Conservation (phyloP, 2,329 filamentous ascomycete genomes). For the Fusarium anguioides region DNA sequence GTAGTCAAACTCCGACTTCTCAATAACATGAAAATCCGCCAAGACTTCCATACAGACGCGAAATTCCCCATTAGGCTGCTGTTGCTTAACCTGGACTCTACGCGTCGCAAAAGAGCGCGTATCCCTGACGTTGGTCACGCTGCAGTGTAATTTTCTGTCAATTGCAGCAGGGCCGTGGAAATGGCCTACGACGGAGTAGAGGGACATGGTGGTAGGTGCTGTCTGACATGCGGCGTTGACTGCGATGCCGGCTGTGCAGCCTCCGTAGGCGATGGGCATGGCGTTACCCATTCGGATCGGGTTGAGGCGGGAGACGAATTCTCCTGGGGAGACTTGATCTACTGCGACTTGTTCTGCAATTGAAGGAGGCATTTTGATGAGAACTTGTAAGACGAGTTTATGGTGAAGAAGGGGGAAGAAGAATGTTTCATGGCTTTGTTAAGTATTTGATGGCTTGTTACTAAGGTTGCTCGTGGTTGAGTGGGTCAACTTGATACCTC, state of each 20-base stretch:
- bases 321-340: conserved; percentile 32
- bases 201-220: conserved; percentile 50
- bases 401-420: not conserved
- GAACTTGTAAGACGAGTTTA: too few relatives aligned
- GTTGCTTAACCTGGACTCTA: conserved; percentile 58
- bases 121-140: conserved; percentile 53
- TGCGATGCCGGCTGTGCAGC: conserved; percentile 56
- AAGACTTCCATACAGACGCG: conserved; percentile 57
- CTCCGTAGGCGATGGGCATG: conserved; percentile 56
- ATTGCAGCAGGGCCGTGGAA: conserved; percentile 59
- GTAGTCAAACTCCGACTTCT: conserved; percentile 53
- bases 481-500: too few relatives aligned
- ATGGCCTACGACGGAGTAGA: conserved; percentile 60
- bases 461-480: too few relatives aligned
- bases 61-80: conserved; percentile 49
- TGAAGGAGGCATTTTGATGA: not conserved
- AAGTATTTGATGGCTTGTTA: too few relatives aligned
- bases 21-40: conserved; percentile 59
- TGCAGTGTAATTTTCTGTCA: conserved; percentile 52
- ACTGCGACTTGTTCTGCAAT: conserved; percentile 40
- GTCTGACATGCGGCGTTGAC: conserved; percentile 55
- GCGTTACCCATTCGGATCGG: conserved; percentile 49
- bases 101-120: conserved; percentile 62
- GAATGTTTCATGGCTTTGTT: too few relatives aligned
- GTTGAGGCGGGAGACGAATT: conserved; percentile 44